A percentile compares a stretch with the other conserved stretches of the same genome.
Evolutionary conservation across 2,329 filamentous ascomycete species (phyloP).

Genomic region (Sordariomycetes sp.): DNA sequence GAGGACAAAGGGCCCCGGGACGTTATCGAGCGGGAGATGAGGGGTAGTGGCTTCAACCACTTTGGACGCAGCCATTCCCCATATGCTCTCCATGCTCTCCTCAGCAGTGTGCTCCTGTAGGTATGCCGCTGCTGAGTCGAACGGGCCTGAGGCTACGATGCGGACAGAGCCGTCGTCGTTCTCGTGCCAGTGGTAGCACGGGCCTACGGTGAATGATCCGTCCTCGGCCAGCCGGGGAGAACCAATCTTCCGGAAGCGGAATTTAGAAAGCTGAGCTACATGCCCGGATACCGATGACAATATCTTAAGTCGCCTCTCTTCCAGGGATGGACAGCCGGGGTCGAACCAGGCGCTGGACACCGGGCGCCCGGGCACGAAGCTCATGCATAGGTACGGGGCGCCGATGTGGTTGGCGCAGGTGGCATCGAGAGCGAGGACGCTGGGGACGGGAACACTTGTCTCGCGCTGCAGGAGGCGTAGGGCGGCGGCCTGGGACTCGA

Average conservation of each 20-base stretch:
- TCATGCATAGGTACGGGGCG: conserved; percentile 11
- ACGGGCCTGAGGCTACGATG: not conserved
- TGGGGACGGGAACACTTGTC: conserved; percentile 9
- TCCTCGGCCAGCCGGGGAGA: conserved; percentile 1
- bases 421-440: conserved; percentile 8
- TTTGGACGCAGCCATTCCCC: not conserved
- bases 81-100: not conserved
- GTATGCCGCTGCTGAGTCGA: not conserved
- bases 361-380: conserved; percentile 8
- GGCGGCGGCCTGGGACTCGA: not conserved
- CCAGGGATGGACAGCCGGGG: not conserved
- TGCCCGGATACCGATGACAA: conserved; percentile 5
- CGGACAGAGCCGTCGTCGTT: not conserved
- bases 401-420: conserved; percentile 8
- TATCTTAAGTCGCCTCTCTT: conserved; percentile 8
- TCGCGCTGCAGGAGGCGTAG: not conserved
- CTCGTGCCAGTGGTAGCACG: not conserved
- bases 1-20: conserved; percentile 8
- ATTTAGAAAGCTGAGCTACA: conserved; percentile 8
- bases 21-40: not conserved
- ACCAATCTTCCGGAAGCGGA: conserved; percentile 9
- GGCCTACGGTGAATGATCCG: not conserved
- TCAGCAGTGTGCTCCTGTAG: not conserved
- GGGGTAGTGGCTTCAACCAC: not conserved
- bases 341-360: conserved; percentile 8